Percentiles rank a stretch among this genome's conserved stretches.
phyloP scores from a whole-genome alignment of 2,329 filamentous ascomycete species.

The Aspergillus viridinutans region DNA sequence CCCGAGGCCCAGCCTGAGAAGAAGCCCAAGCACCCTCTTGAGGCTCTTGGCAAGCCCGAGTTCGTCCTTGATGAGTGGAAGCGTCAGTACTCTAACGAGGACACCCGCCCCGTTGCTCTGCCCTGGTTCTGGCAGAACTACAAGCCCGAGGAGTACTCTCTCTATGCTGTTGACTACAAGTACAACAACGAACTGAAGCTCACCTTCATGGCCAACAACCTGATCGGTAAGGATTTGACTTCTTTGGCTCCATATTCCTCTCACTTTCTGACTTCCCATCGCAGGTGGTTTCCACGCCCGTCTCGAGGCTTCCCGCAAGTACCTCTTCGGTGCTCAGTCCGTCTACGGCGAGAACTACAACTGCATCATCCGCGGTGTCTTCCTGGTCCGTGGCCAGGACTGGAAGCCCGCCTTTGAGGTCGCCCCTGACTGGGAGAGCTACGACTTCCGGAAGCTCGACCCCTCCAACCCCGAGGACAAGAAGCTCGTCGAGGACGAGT shows the following conservation, averaged over 20 bases:
- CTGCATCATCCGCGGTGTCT: conserved; percentile 88
- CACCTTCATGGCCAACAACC: conserved; percentile 98
- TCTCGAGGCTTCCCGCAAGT: conserved; percentile 97
- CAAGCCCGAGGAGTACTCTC: conserved; percentile 90
- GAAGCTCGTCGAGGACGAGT: conserved; percentile 79
- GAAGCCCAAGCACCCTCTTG: conserved; percentile 96
- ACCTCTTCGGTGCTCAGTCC: conserved; percentile 84
- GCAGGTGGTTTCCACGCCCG: conserved; percentile 87
- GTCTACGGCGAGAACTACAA: conserved; percentile 88
- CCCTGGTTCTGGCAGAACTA: conserved; percentile 99
- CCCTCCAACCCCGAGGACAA: conserved; percentile 77
- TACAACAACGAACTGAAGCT: conserved; percentile 97
- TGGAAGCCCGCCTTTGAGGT: conserved; percentile 85
- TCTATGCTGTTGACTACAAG: conserved; percentile 96
- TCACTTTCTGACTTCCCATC: conserved; percentile 12
- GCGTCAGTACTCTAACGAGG: conserved; percentile 96
- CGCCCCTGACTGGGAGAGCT: conserved; percentile 95
- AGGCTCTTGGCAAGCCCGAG: conserved; percentile 72
- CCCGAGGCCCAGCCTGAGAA: conserved; percentile 60
- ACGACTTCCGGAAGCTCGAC: conserved; percentile 95
- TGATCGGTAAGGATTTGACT: conserved; percentile 61
- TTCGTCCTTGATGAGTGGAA: conserved; percentile 96
- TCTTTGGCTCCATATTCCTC: background rate
- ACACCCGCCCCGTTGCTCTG: conserved; percentile 73
- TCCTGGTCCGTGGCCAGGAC: conserved; percentile 91